Percentiles rank a stretch among this genome's conserved stretches.
Conservation (phyloP, 345 rosid genomes). For the Alliaria petiolata region DNA sequence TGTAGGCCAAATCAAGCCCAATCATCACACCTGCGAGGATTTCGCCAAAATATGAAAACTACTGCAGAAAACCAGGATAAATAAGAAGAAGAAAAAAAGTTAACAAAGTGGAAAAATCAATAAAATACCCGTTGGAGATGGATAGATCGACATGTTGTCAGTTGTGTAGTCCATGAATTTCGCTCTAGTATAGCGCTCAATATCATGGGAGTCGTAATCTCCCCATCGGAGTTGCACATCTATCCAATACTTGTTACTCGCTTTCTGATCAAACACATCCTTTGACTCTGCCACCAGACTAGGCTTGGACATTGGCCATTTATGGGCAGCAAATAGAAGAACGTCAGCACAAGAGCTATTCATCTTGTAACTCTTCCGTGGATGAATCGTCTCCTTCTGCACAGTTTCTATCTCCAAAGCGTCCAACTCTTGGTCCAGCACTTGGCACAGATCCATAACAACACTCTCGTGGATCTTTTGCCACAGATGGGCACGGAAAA, state of each 20-base stretch:
- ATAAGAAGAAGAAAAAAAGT: background rate
- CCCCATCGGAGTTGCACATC: slow-evolving; percentile 99
- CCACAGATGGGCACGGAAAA: slow-evolving; percentile 99
- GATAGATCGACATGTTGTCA: slow-evolving; percentile 99
- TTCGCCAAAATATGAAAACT: background rate
- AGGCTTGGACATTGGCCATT: slow-evolving; percentile 99
- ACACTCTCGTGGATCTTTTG: slow-evolving; percentile 99
- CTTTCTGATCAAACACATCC: slow-evolving; percentile 98
- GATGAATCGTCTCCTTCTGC: slow-evolving; percentile 98
- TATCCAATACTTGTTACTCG: slow-evolving; percentile 97
- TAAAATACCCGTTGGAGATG: slow-evolving; percentile 87
- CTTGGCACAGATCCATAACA: slow-evolving; percentile 99
- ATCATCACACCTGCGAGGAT: slow-evolving; percentile 82
- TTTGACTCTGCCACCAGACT: slow-evolving; percentile 99
- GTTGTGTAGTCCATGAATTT: slow-evolving; percentile 99
- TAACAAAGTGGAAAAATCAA: background rate
- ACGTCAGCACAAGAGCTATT: slow-evolving; percentile 99
- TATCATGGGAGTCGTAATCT: slow-evolving; percentile 98
- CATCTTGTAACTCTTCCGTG: slow-evolving; percentile 99
- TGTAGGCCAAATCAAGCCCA: slow-evolving; percentile 97
- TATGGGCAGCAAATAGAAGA: slow-evolving; percentile 98
- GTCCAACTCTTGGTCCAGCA: slow-evolving; percentile 96
- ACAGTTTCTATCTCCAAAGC: slow-evolving; percentile 99
- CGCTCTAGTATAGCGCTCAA: slow-evolving; percentile 98
- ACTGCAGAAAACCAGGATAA: too few species aligned